Percentiles rank a stretch among this genome's conserved stretches.
phyloP scores from a whole-genome alignment of 2,329 filamentous ascomycete species.

The Dothidotthia symphoricarpi region DNA sequence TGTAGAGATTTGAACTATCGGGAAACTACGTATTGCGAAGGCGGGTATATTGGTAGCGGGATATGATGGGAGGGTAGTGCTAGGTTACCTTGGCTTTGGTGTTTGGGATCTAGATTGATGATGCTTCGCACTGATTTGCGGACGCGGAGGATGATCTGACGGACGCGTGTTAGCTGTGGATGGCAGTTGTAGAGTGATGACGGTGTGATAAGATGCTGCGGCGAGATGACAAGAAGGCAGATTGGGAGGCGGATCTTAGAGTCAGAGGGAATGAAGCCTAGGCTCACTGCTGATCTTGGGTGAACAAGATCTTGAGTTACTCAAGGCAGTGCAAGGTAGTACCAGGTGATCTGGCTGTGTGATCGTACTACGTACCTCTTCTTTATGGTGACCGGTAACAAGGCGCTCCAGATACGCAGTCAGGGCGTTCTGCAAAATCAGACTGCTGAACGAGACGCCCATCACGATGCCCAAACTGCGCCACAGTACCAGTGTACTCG shows the following conservation, averaged over 20 bases:
- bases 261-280: too few species aligned
- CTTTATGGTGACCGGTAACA: constrained; percentile 60
- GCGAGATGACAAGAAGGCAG: not conserved
- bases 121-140: constrained; percentile 53
- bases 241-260: not conserved
- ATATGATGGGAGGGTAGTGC: too few species aligned
- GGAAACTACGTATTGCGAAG: not conserved
- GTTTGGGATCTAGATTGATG: constrained; percentile 44
- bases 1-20: constrained; percentile 6
- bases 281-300: too few species aligned
- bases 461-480: constrained; percentile 69
- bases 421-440: constrained; percentile 71
- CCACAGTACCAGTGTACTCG: constrained; percentile 69
- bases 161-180: constrained; percentile 3
- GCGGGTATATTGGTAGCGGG: too few species aligned
- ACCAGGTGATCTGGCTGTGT: not conserved
- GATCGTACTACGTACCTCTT: constrained; percentile 37
- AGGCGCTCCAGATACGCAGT: constrained; percentile 57
- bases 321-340: not conserved
- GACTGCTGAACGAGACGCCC: constrained; percentile 68
- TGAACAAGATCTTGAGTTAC: not conserved
- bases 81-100: constrained; percentile 48
- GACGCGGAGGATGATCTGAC: constrained; percentile 47
- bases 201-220: not conserved
- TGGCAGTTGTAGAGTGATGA: not conserved